A percentile compares a stretch with the other conserved stretches of the same genome.
These are phyloP conservation scores for Aspergillus cavernicola DNA, from an alignment of 495 filamentous ascomycete species.

Conservation along the genomic window DNA sequence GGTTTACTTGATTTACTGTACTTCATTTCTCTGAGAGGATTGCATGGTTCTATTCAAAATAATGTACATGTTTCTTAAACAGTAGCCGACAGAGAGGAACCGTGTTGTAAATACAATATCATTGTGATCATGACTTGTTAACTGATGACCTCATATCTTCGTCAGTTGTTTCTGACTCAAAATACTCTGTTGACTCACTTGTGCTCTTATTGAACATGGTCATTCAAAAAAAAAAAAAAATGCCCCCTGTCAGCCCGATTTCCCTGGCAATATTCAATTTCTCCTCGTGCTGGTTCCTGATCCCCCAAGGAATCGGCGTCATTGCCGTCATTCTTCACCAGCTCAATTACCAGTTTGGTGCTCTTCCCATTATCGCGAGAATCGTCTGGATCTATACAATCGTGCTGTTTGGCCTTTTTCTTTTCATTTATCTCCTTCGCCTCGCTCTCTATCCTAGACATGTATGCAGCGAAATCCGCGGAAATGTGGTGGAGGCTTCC, in stretches of 20 bases:
- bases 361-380: constrained; percentile 23
- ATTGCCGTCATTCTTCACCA: constrained; percentile 25
- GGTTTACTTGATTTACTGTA: background rate
- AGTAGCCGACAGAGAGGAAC: no score
- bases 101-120: no score
- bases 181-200: no score
- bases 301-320: constrained; percentile 32
- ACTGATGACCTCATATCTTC: no score
- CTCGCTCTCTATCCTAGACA: constrained; percentile 24
- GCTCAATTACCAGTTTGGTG: constrained; percentile 32
- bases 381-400: constrained; percentile 35
- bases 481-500: constrained; percentile 26
- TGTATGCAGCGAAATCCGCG: constrained; percentile 20
- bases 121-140: no score
- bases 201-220: no score
- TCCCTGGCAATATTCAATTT: constrained; percentile 28
- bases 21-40: no score
- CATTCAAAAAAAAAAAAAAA: no score
- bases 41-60: no score
- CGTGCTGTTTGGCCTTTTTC: constrained; percentile 14
- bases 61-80: no score
- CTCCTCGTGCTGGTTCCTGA: constrained; percentile 30
- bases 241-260: constrained; percentile 10
- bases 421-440: constrained; percentile 28
- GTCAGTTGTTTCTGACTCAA: no score